Base-by-base conservation (phyloP, 2,329 filamentous ascomycete species). In the Epichloe gansuensis region DNA sequence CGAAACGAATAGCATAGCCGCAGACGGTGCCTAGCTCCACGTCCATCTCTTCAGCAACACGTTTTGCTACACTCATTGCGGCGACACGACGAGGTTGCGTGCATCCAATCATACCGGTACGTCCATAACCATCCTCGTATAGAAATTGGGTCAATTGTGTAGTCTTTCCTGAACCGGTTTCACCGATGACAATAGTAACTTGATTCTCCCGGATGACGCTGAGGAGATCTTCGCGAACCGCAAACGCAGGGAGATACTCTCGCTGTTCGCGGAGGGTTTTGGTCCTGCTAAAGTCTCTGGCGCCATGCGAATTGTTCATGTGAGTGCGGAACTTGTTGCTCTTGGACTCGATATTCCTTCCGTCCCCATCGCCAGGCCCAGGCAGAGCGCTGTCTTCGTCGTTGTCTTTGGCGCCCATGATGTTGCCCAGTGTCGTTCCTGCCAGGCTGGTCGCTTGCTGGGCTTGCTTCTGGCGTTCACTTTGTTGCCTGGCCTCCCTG, bases 21-120 rank as follows among this genome's bases (percentile, higher is more conserved):
- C 98, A 94, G 0, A 84, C 79, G 52, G 85, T 84, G 47, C 93
- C 93, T 9, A 98, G 74, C 52, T 84, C 84, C 44, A 95, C 89
- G 59, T 95, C 87, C 94, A 98, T 98, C 71, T 98, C 93, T 70
- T 98, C 93, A 53, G 88, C 89, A 40, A 98, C 93, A 74, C 93
- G 89, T 68, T 97, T 97, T 2, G 93, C 93, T 31, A 98, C 93
- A 70, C 90, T 96, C 93, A 98, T 98, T 23, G 93, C 93, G 25
- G 93, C 93, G 36, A 98, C 94, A 75, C 93, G 87, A 61, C 93
- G 82, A 50, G 93, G 93, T 60, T 98, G 93, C 1, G 93, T 98
- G 64, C 93, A 98, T 4, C 89, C 91, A 60, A 98, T 97, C 77
- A 96, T 83, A 47, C 93, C 93, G 35, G 77, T 71, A 51, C 85